Evolutionary conservation across 495 filamentous ascomycete species (phyloP).

Genomic region (Clohesyomyces aquaticus): DNA sequence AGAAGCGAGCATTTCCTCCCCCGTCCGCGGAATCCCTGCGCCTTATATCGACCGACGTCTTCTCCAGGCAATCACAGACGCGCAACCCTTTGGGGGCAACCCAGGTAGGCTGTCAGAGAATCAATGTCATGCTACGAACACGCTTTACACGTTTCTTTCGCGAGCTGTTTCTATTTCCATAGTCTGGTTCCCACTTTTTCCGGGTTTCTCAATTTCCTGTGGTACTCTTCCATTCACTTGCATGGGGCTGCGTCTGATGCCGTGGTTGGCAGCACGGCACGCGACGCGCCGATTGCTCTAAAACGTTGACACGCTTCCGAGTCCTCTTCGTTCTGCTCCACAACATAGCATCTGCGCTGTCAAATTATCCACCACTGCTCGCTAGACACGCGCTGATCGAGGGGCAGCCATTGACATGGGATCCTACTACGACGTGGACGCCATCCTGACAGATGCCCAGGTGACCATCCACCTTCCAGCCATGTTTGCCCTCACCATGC

Average conservation of each 20-base stretch:
- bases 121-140: neutral
- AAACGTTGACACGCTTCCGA: neutral
- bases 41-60: conserved; percentile 3
- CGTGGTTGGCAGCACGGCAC: neutral
- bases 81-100: conserved; percentile 27
- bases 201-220: neutral
- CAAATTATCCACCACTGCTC: neutral
- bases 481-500: conserved; percentile 6
- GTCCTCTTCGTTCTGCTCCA: neutral
- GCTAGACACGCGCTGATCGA: conserved; percentile 6
- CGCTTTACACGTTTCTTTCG: neutral
- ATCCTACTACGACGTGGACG: conserved; percentile 93
- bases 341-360: neutral
- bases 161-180: neutral
- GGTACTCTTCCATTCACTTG: neutral
- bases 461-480: conserved; percentile 48
- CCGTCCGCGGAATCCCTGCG: neutral
- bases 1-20: neutral
- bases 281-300: conserved; percentile 4
- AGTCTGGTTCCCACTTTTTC: conserved; percentile 11
- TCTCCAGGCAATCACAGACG: conserved; percentile 35
- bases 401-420: conserved; percentile 53
- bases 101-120: neutral
- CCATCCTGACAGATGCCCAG: conserved; percentile 90
- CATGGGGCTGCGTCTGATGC: neutral